Conservation (phyloP, 2,329 filamentous ascomycete genomes). For the Domatiomyces catenatus region DNA sequence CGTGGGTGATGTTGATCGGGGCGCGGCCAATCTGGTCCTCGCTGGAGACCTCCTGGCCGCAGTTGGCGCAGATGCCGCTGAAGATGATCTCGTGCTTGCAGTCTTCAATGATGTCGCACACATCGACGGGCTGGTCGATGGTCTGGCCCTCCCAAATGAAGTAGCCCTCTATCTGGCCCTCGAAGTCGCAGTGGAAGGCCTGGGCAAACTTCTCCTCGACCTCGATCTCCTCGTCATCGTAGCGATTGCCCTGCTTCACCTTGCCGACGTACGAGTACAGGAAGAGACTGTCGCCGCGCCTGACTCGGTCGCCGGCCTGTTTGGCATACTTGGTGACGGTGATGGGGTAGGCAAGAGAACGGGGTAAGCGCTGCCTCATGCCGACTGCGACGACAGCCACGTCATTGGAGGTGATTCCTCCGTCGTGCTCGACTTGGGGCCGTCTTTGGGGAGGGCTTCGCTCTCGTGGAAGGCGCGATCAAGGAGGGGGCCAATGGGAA, state of each 20-base stretch:
- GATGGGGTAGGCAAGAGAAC: constrained; percentile 73
- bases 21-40: constrained; percentile 55
- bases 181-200: constrained; percentile 68
- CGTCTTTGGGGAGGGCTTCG: too few relatives aligned
- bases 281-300: constrained; percentile 63
- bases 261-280: constrained; percentile 74
- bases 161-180: constrained; percentile 67
- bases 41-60: constrained; percentile 92
- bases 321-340: constrained; percentile 77
- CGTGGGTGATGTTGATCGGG: constrained; percentile 87
- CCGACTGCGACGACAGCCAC: constrained; percentile 4
- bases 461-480: too few relatives aligned
- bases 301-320: constrained; percentile 56
- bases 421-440: not conserved
- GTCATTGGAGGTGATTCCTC: not conserved
- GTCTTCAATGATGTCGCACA: constrained; percentile 72
- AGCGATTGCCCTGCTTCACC: constrained; percentile 46
- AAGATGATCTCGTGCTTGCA: constrained; percentile 87
- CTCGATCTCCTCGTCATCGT: constrained; percentile 56
- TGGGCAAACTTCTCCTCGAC: constrained; percentile 56
- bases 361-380: constrained; percentile 34
- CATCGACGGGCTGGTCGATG: constrained; percentile 29
- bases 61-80: constrained; percentile 76
- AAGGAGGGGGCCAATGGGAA: too few relatives aligned
- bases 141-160: constrained; percentile 41